These are phyloP conservation scores for Plasmodium gallinaceum DNA, from an alignment of 169 alveolate species.

Conservation along the genomic window DNA sequence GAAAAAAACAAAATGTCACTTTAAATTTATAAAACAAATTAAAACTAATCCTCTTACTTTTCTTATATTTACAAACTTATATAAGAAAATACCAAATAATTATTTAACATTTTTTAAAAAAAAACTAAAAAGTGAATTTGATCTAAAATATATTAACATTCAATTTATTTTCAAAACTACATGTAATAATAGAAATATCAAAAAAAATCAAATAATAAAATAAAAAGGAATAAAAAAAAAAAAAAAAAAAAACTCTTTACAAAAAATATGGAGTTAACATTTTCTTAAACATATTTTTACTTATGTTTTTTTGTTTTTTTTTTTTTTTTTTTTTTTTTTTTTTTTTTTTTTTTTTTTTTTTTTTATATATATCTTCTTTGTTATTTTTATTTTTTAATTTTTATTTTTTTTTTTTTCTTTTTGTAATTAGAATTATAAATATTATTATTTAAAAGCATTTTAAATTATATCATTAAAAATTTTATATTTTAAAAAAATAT, in stretches of 20 bases:
- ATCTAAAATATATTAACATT: constrained; percentile 24
- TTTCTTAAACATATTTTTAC: too few relatives aligned
- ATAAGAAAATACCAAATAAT: constrained; percentile 40
- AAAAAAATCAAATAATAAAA: constrained; percentile 1
- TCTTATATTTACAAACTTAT: constrained; percentile 59
- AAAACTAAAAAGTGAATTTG: constrained; percentile 48
- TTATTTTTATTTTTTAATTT: too few relatives aligned
- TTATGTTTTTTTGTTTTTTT: too few relatives aligned
- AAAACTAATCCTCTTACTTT: constrained; percentile 42
- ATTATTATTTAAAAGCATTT: too few relatives aligned
- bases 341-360: too few relatives aligned
- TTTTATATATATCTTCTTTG: too few relatives aligned
- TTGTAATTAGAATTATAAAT: too few relatives aligned
- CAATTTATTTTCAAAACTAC: constrained; percentile 69
- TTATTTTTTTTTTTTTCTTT: too few relatives aligned
- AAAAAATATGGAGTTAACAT: too few relatives aligned
- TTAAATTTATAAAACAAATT: constrained; percentile 58
- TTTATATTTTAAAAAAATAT: too few relatives aligned
- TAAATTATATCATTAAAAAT: too few relatives aligned
- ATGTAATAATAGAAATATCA: constrained; percentile 39
- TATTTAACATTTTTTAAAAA: constrained; percentile 59
- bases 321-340: too few relatives aligned
- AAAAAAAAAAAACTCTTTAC: neutral
- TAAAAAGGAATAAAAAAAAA: neutral
- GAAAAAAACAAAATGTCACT: constrained; percentile 52